Conservation (phyloP, 441 rosid genomes). For the Euphorbia schlechtendalii region DNA sequence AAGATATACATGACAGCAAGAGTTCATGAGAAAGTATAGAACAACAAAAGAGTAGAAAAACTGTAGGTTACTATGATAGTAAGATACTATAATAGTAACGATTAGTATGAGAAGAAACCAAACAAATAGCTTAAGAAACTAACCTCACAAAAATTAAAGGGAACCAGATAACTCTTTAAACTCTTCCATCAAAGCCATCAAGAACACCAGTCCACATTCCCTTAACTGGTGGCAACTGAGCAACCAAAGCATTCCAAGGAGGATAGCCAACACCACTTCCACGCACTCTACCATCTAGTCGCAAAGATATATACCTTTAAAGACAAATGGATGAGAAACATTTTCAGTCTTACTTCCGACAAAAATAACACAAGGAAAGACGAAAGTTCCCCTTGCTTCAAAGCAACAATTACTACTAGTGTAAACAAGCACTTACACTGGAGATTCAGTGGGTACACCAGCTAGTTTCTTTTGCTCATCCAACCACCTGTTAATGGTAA, state of each 20-base stretch:
- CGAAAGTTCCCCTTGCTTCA: background rate
- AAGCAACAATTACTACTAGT: background rate
- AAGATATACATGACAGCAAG: no score
- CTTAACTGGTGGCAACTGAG: conserved; percentile 78
- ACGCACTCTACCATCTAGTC: conserved; percentile 88
- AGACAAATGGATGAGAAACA: background rate
- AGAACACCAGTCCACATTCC: conserved; percentile 92
- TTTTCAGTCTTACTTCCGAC: background rate
- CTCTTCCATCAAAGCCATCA: conserved; percentile 93
- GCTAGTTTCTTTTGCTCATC: conserved; percentile 85
- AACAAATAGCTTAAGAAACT: background rate
- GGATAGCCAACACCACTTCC: conserved; percentile 94
- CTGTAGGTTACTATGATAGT: background rate
- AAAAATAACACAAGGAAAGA: background rate
- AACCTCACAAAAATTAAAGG: conserved; percentile 11
- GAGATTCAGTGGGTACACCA: conserved; percentile 66
- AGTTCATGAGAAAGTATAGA: no score
- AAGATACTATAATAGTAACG: no score
- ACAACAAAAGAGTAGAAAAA: background rate
- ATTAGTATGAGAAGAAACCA: background rate
- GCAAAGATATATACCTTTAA: conserved; percentile 67
- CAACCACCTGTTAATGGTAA: conserved; percentile 53
- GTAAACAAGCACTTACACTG: conserved; percentile 42
- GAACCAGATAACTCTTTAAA: conserved; percentile 20
- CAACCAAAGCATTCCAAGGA: conserved; percentile 95